Evolutionary conservation across 176 grass and related monocot genomes (phyloP).

Genomic region (Eragrostis curvula): DNA sequence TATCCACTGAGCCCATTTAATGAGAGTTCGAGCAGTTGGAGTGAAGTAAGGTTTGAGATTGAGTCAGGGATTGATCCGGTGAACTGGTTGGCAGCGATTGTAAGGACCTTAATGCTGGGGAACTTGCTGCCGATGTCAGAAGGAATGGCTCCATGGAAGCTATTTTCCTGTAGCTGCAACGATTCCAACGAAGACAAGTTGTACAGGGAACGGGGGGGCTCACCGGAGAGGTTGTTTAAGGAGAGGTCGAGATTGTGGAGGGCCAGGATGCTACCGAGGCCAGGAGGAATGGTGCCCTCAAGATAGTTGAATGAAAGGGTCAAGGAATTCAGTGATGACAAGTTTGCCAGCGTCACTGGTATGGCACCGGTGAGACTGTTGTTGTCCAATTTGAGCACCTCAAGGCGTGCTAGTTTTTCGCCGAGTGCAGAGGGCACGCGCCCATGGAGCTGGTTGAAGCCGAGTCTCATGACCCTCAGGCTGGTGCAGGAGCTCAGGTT

Average conservation of each 20-base stretch:
- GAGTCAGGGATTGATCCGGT: neutral
- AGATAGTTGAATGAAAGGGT: neutral
- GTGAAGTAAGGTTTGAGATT: neutral
- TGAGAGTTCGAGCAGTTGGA: neutral
- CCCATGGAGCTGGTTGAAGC: neutral
- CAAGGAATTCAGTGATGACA: neutral
- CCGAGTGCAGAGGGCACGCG: neutral
- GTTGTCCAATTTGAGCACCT: rapidly evolving
- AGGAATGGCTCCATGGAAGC: slow-evolving; percentile 13
- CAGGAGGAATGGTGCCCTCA: neutral
- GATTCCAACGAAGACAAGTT: neutral
- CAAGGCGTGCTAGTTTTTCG: neutral
- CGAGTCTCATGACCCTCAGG: rapidly evolving
- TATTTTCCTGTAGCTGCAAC: neutral
- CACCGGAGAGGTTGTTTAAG: neutral
- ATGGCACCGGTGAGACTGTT: neutral
- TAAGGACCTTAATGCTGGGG: neutral
- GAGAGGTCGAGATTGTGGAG: neutral
- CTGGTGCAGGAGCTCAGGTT: slow-evolving; percentile 31
- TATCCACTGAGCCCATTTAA: neutral
- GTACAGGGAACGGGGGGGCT: neutral
- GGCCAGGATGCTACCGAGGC: neutral
- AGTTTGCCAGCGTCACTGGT: slow-evolving; percentile 3
- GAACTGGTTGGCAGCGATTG: neutral
- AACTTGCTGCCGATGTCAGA: neutral